Evolutionary conservation across 192 early-diverging fungal genomes (phyloP).

Genomic region (Umbelopsis ramanniana): DNA sequence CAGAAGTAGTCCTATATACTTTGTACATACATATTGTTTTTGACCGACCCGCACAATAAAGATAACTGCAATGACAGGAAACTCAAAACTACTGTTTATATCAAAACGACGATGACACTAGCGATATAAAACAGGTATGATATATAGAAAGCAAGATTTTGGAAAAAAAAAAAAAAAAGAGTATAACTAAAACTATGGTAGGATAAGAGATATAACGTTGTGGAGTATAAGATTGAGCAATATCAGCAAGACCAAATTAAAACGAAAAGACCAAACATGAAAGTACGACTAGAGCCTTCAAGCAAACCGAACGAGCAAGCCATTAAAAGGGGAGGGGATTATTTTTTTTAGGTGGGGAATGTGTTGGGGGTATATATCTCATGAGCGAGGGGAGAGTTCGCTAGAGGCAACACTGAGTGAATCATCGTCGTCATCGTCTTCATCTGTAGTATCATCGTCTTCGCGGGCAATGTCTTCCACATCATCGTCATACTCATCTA

Average conservation of each 20-base stretch:
- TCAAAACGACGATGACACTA: not conserved
- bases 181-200: not conserved
- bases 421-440: constrained; percentile 23
- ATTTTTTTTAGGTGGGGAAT: not conserved
- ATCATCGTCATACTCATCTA: constrained; percentile 47
- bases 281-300: not conserved
- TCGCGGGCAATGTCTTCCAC: constrained; percentile 37
- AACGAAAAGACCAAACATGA: not conserved
- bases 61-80: not conserved
- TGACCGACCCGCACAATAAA: not conserved
- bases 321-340: not conserved
- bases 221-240: no score
- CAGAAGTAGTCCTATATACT: not conserved
- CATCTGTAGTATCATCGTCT: not conserved
- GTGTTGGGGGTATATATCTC: constrained; percentile 3
- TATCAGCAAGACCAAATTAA: not conserved
- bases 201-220: not conserved
- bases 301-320: constrained; percentile 4
- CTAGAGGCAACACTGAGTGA: not conserved
- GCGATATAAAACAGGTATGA: not conserved
- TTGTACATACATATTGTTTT: not conserved
- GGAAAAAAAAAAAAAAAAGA: not conserved
- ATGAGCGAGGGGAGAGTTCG: constrained; percentile 8
- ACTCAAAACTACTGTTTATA: not conserved
- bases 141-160: not conserved